phyloP scores from a whole-genome alignment of 1,284 basidiomycete species.

The Lignosus rhinocerotis region DNA sequence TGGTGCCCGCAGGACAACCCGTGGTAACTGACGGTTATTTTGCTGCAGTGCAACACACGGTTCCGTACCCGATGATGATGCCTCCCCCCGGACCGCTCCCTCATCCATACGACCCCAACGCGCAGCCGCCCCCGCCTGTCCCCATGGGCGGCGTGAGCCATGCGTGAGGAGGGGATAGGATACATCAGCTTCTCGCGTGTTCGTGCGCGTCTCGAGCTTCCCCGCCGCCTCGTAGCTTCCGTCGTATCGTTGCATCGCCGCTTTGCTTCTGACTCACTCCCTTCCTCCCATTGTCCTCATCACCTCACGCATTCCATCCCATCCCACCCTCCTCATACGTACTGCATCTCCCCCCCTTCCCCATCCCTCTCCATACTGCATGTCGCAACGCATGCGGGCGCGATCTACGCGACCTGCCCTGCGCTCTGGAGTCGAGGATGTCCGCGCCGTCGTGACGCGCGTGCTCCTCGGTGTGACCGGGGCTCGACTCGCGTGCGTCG shows the following conservation, averaged over 20 bases:
- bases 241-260: slow-evolving; percentile 14
- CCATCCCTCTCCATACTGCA: not conserved
- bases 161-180: slow-evolving; percentile 36
- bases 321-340: not conserved
- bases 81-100: slow-evolving; percentile 66
- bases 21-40: slow-evolving; percentile 19
- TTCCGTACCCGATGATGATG: slow-evolving; percentile 87
- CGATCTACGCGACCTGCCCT: slow-evolving; percentile 9
- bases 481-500: slow-evolving; percentile 6
- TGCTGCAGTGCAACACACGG: slow-evolving; percentile 71
- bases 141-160: slow-evolving; percentile 69
- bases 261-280: slow-evolving; percentile 16
- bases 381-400: slow-evolving; percentile 4
- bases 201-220: not conserved
- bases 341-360: not conserved
- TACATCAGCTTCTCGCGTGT: not conserved
- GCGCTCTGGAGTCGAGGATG: slow-evolving; percentile 23
- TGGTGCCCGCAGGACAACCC: slow-evolving; percentile 14
- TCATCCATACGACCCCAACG: slow-evolving; percentile 64
- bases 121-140: slow-evolving; percentile 62
- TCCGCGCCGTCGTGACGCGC: slow-evolving; percentile 2
- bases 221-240: not conserved
- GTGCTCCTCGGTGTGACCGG: slow-evolving; percentile 24
- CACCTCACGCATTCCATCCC: not conserved
- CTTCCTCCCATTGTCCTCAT: not conserved